Evolutionary conservation across 305 asterid genomes (phyloP), one percentile per base, ranked within the genome.

Genomic region (Fraxinus nigra): DNA sequence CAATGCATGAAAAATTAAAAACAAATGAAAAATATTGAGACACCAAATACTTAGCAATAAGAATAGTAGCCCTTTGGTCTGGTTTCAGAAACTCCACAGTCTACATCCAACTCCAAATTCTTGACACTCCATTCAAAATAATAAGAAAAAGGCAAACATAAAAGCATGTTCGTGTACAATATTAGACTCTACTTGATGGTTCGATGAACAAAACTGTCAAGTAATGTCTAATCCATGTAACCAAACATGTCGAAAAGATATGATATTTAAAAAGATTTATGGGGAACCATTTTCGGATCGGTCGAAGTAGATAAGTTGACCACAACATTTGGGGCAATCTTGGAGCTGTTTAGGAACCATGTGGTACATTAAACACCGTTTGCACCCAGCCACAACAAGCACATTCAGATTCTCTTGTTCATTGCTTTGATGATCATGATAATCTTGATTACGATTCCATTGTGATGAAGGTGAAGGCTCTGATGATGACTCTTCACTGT

Each of bases 271-370:
- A 65, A 65, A 9, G 43, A 33, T 30, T 72, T 77, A 84, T 11
- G 85, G 78, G 4, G 85, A 85, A 48, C 26, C 78, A 81, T 70
- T 67, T 43, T 87, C 82, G 80, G 85, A 84, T 76, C 79, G 85
- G 82, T 89, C 92, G 63, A 89, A 87, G 81, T 84, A 89, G 81
- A 89, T 87, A 77, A 89, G 92, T 63, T 89, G 90, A 82, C 90
- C 89, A 54, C 69, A 85, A 63, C 90, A 89, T 80, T 86, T 89
- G 59, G 92, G 92, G 72, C 92, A 89, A 51, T 84, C 86, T 33
- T 81, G 80, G 8, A 79, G 88, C 69, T 84, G 83, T 80, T 84
- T 89, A 0, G 92, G 89, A 74, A 89, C 87, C 92, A 89, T 89
- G 85, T 85, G 86, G 74, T 89, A 89, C 90, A 89, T 87, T 80